Conservation (phyloP, 2,329 filamentous ascomycete species). For the Ceratocystis diversiconidia region DNA sequence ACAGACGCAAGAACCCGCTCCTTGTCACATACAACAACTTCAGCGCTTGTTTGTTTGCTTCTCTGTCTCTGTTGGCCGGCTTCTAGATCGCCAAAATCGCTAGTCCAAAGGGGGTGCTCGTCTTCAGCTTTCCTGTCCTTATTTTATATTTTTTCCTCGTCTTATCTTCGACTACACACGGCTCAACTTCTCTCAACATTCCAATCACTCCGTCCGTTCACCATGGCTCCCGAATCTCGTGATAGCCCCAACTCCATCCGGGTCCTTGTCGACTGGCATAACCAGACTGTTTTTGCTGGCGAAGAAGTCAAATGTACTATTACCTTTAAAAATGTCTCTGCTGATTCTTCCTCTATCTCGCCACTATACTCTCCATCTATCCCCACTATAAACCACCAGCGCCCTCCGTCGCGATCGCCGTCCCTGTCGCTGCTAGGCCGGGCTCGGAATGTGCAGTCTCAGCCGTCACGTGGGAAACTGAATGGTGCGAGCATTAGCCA, state of each 20-base stretch:
- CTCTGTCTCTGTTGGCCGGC: background rate
- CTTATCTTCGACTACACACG: background rate
- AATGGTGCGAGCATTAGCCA: constrained; percentile 24
- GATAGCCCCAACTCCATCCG: constrained; percentile 53
- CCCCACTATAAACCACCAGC: constrained; percentile 22
- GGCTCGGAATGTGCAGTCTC: constrained; percentile 30
- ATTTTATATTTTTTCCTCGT: background rate
- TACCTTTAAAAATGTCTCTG: constrained; percentile 77
- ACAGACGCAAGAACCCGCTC: background rate
- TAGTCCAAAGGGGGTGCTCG: background rate
- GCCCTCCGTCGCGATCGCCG: constrained; percentile 27
- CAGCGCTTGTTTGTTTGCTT: background rate
- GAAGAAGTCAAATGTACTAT: constrained; percentile 93
- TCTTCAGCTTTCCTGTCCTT: background rate
- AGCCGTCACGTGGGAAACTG: constrained; percentile 30
- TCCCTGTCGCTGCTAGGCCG: constrained; percentile 30
- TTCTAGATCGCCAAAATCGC: background rate
- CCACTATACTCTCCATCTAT: constrained; percentile 2
- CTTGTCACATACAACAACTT: background rate
- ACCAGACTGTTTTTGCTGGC: constrained; percentile 88
- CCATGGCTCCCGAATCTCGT: constrained; percentile 36
- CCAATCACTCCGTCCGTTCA: constrained; percentile 21
- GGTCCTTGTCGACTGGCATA: constrained; percentile 89
- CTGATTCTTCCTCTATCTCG: constrained; percentile 23
- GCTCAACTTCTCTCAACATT: background rate